Evolutionary conservation across 2,329 filamentous ascomycete genomes (phyloP), one percentile per base, ranked within the genome.

Genomic region (Rutstroemia sp.): DNA sequence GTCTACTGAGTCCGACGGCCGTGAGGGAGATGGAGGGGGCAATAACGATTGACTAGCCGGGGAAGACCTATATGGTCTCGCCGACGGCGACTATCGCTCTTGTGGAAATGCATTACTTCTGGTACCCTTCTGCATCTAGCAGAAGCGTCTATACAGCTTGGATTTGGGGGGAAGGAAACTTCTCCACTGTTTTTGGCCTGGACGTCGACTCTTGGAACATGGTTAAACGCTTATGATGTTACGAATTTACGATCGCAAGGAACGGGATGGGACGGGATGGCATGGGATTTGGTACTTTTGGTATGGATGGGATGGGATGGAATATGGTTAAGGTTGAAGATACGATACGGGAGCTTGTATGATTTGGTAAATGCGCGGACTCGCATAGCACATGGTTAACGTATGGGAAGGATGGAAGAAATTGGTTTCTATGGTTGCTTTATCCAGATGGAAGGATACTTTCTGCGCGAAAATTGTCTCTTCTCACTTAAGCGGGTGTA

Each of bases 91-190:
- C 42, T 55, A 55, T 30, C 46, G 40, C 23, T 55, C 53, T 25
- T 50, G 38, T 36, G 53, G 39, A 34, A 55, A 55, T 50, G 53
- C 53, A 50, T 39, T 55, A 42, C 50, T 55, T 25, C 50, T 55
- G 38, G 50, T 55, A 50, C 53, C 53, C 45, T 55, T 42, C 36
- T 55, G 48, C 8, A 55, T 55, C 34, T 55, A 55, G 53, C 53
- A 42, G 12, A 38, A 23, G 48, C 27, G 21, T 12, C 30, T 34
- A 4, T 34, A 14, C 36, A 39, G 25, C 46, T 50, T 19, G n/a
- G 30, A 39, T 54, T 49, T 19, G 19, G 45, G 52, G 27, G 25
- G 7, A 8, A 27, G 4, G 6, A 39, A 48, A 23, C 21, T 23
- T 49, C 34, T 45, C 48, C 52, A 25, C 36, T 17, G 23, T 45